phyloP scores from a whole-genome alignment of 2,329 filamentous ascomycete genomes.

The Cladosporium colombiae region DNA sequence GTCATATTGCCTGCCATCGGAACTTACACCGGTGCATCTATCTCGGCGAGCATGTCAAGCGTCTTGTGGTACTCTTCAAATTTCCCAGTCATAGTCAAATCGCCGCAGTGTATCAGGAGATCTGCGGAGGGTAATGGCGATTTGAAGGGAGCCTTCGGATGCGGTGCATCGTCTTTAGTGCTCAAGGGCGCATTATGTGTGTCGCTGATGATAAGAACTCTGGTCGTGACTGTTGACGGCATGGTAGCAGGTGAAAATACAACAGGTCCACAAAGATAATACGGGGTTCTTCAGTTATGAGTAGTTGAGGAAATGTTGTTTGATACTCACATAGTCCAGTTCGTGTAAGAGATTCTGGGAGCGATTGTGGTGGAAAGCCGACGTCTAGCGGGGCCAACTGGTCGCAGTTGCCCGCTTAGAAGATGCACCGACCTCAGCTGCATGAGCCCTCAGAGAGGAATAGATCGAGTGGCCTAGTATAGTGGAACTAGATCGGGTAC shows the following conservation, averaged over 20 bases:
- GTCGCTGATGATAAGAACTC: constrained; percentile 49
- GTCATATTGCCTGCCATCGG: not conserved
- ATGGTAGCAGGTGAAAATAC: not conserved
- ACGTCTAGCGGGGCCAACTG: not conserved
- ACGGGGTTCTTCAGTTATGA: too few relatives aligned
- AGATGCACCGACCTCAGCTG: not conserved
- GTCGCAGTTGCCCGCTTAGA: not conserved
- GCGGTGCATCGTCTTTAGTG: not conserved
- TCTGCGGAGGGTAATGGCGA: constrained; percentile 53
- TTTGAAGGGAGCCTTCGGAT: constrained; percentile 23
- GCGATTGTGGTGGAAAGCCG: not conserved
- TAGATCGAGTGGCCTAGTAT: not conserved
- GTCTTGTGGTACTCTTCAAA: constrained; percentile 50
- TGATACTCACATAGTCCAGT: not conserved
- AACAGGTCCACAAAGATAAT: not conserved
- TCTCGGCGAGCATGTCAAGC: constrained; percentile 49
- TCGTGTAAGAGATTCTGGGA: not conserved
- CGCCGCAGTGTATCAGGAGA: constrained; percentile 60
- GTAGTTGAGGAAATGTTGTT: not conserved
- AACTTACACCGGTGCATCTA: constrained; percentile 50
- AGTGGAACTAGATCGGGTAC: not conserved
- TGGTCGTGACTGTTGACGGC: constrained; percentile 44
- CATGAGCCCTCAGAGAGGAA: not conserved
- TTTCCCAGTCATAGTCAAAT: constrained; percentile 56
- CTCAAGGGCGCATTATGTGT: constrained; percentile 39